phyloP scores from a whole-genome alignment of 257 asterid species.

The Mitragyna speciosa region DNA sequence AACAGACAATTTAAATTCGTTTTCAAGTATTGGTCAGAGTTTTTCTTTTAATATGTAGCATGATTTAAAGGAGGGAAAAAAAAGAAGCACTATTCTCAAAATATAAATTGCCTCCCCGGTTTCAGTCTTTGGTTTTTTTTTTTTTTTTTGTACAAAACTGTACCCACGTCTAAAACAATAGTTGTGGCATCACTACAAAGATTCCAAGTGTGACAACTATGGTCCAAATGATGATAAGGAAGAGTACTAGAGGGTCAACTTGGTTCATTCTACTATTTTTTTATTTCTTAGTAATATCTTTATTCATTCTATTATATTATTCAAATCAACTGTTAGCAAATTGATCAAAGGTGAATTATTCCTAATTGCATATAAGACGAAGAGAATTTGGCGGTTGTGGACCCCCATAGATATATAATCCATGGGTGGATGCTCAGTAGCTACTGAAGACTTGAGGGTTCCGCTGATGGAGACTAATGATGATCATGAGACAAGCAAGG shows the following conservation, averaged over 20 bases:
- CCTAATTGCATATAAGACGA: background rate
- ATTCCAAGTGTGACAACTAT: background rate
- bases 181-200: background rate
- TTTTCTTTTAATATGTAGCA: too few species aligned
- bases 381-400: background rate
- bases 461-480: slow-evolving; percentile 30
- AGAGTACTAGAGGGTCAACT: background rate
- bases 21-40: too few species aligned
- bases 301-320: too few species aligned
- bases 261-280: background rate
- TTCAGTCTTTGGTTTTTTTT: too few species aligned
- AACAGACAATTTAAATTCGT: too few species aligned
- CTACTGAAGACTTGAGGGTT: slow-evolving; percentile 18
- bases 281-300: too few species aligned
- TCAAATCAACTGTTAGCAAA: background rate
- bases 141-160: too few species aligned
- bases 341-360: background rate
- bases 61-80: too few species aligned
- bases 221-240: background rate
- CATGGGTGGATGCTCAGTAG: background rate
- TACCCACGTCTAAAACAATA: too few species aligned
- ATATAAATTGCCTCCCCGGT: too few species aligned
- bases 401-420: background rate
- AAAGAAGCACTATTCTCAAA: too few species aligned
- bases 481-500: slow-evolving; percentile 24